Base-by-base conservation (phyloP, 495 filamentous ascomycete species). In the Neurospora hispaniola region DNA sequence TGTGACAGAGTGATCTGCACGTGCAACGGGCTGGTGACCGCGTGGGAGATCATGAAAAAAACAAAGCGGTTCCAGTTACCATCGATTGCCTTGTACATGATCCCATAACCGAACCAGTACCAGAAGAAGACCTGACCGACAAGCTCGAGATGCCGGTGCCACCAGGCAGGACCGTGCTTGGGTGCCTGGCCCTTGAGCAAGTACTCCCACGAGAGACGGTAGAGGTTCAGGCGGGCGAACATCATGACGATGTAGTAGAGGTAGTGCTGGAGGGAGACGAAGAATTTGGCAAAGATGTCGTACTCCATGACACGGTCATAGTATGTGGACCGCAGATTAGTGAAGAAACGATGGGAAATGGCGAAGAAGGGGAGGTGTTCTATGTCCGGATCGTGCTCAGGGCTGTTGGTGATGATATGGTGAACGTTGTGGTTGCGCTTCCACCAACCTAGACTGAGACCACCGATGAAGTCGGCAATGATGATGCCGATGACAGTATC, bases 361-460 rank as follows among this genome's bases (percentile, higher is more conserved):
- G 96, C 96, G 79, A 99, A 93, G 84, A 98, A 94, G 2, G 96
- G 96, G 84, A 99, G 90, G 76, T 97, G 94, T 81, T 99, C 90
- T 74, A 98, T 99, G 80, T 99, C 96, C 1, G 96, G 96, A 79
- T 99, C 96, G 80, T 99, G 96, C 79, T 98, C 96, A 35, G 96
- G 93, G 69, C 91, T 91, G 81, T 99, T 99, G 20, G 96, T 99
- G 42, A 99, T 92, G 76, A 99, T 94, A 76, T 99, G 96, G 79
- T 99, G 96, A 38, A 99, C 96, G 81, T 99, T 99, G 83, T 99
- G 96, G 80, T 90, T 98, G 71, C 88, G 87, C 81, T 99, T 99
- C 96, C 96, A 99, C 96, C 96, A 99, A 11, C 95, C 92, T 16
- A 96, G 74, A 66, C 92, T 96, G n/a, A 99, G 82, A 5, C 96